Base-by-base conservation (phyloP, 2,329 filamentous ascomycete species). In the Alternaria brassicae region DNA sequence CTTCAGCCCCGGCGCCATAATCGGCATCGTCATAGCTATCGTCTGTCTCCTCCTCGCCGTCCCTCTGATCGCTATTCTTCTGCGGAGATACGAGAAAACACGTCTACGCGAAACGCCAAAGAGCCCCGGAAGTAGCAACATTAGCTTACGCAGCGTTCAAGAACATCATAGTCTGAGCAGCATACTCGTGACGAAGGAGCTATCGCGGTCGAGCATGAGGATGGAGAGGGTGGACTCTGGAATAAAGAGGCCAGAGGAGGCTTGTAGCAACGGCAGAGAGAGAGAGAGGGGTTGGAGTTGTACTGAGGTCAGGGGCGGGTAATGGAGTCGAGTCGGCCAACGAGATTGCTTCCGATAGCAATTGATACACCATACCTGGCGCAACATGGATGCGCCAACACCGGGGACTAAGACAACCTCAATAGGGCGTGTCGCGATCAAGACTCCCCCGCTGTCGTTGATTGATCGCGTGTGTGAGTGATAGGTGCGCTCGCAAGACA, bases 21-120 rank as follows among this genome's bases (percentile, higher is more conserved):
- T 71, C 47, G 65, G 67, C 61, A 71, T 72, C 42, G 64, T 70
- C n/a, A 53, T 63, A 10, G 58, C 66, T 15, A 60, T 69, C 17
- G 53, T 69, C 10, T 23, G 65, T 2, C 59, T 72, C 3, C 53
- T 71, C 32, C 51, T 71, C 3, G 36, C 53, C 7, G 63, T 72
- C 4, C 69, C 68, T 2, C 28, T 72, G 0, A 63, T 71, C 30
- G 69, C 67, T 5, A 52, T 71, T 2, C 53, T 62, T 7, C 53
- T 72, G 0, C 67, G 67, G 7, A 62, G 66, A 2, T 69, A 69
- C 44, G 62, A 71, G 21, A 54, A 65, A 13, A 67, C 67, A 8
- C 52, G 65, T 10, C 65, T 68, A 6, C 58, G 62, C 0, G 68
- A 70, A 19, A 65, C 68, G 27, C 53, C 67, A 12, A 55, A 63